These are phyloP conservation scores for Polyrhizophydium stewartii DNA, from an alignment of 371 early-diverging fungal species.

Conservation along the genomic window DNA sequence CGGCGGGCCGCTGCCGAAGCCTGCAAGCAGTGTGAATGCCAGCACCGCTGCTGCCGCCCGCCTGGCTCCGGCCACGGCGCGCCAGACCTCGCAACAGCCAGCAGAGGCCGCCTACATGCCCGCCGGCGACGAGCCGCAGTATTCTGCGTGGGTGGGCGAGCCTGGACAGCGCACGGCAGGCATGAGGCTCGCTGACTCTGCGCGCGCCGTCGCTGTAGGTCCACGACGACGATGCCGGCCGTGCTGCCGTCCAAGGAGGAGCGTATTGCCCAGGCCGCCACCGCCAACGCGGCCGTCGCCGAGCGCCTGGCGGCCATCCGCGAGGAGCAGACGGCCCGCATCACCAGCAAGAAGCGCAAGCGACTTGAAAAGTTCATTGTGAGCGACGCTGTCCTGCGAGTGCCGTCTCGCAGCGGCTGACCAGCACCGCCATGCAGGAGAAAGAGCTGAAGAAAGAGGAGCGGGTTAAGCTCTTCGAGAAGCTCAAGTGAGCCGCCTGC, in stretches of 20 bases:
- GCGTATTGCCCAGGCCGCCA: background rate
- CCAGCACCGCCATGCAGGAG: conserved; percentile 43
- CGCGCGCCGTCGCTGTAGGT: background rate
- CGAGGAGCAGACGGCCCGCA: conserved; percentile 25
- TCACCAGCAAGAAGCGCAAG: conserved; percentile 40
- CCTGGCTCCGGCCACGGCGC: too few relatives aligned
- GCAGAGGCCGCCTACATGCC: too few relatives aligned
- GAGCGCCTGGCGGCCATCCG: background rate
- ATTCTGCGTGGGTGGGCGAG: too few relatives aligned
- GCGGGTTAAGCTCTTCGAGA: conserved; percentile 70
- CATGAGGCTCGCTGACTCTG: background rate
- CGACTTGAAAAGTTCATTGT: conserved; percentile 43
- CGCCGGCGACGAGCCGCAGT: too few relatives aligned
- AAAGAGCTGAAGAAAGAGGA: conserved; percentile 94
- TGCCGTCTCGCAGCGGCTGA: background rate
- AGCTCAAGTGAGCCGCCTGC: conserved; percentile 45
- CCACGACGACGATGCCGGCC: conserved; percentile 5
- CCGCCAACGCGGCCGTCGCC: background rate
- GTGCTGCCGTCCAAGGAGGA: conserved; percentile 8
- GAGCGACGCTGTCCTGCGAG: background rate
- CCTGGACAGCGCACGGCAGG: too few relatives aligned
- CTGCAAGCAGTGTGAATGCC: background rate
- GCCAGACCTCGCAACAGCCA: too few relatives aligned
- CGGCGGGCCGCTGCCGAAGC: background rate
- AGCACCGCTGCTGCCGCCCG: background rate